Conservation (phyloP, 805 yeast genomes). For the Nakazawaea holstii region DNA sequence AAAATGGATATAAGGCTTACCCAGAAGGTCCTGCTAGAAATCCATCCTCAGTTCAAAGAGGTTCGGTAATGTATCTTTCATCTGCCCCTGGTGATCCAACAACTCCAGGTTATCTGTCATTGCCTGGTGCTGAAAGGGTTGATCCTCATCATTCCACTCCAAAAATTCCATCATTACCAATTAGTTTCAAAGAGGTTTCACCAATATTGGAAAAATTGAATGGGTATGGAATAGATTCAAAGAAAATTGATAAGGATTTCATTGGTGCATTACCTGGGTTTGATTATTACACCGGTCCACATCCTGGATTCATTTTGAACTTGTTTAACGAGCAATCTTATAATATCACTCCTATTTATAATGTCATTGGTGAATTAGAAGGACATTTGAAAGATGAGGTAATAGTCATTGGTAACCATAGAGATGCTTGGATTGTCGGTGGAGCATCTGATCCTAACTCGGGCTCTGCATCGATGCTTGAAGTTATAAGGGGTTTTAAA, state of each 20-base stretch:
- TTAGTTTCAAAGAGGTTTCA: constrained; percentile 46
- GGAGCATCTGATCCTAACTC: constrained; percentile 80
- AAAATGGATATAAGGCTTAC: constrained; percentile 47
- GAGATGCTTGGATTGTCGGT: constrained; percentile 77
- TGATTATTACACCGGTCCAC: constrained; percentile 31
- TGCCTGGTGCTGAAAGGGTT: constrained; percentile 32
- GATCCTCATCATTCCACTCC: constrained; percentile 45
- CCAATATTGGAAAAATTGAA: constrained; percentile 51
- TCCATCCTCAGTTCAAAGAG: constrained; percentile 64
- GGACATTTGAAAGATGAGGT: constrained; percentile 51
- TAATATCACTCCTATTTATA: constrained; percentile 53
- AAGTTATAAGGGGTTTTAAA: constrained; percentile 55
- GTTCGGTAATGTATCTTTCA: constrained; percentile 27
- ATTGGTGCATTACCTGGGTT: constrained; percentile 29
- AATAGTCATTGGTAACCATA: constrained; percentile 66
- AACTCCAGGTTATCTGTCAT: constrained; percentile 52
- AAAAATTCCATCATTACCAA: constrained; percentile 57
- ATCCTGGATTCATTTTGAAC: constrained; percentile 37
- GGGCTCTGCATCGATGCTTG: constrained; percentile 63
- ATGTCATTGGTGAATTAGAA: constrained; percentile 56
- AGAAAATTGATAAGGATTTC: constrained; percentile 24
- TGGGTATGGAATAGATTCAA: constrained; percentile 49
- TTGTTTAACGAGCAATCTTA: constrained; percentile 60
- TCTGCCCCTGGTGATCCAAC: constrained; percentile 59
- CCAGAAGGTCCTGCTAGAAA: constrained; percentile 69